Percentiles rank a stretch among this genome's conserved stretches.
Evolutionary conservation across 2,329 filamentous ascomycete genomes (phyloP).

Genomic region (Colletotrichum kahawae): DNA sequence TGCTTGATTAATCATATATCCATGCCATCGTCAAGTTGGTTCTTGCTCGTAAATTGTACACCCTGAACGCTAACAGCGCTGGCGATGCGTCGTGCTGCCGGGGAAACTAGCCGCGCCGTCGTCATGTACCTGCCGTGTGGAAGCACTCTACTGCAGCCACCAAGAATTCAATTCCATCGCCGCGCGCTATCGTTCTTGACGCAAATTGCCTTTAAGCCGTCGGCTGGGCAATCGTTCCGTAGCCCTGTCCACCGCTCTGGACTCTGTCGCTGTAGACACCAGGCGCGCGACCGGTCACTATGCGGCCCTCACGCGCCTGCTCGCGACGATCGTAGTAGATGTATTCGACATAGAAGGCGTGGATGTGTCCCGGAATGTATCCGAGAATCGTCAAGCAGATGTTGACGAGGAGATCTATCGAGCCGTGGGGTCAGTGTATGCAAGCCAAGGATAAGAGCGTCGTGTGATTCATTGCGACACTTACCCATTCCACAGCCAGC

Average conservation of each 20-base stretch:
- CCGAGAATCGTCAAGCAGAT: constrained; percentile 70
- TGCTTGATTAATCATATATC: background rate
- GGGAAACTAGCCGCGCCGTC: background rate
- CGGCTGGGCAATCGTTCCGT: constrained; percentile 49
- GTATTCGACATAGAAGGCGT: constrained; percentile 84
- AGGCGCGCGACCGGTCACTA: constrained; percentile 60
- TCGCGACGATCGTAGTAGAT: constrained; percentile 80
- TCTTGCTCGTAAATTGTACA: background rate
- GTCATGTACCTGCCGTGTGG: background rate
- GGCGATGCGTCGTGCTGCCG: background rate
- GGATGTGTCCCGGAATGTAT: constrained; percentile 79
- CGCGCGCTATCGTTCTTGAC: background rate
- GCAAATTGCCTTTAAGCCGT: background rate
- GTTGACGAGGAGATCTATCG: constrained; percentile 67
- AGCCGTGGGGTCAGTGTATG: background rate
- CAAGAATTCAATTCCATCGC: background rate
- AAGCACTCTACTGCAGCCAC: background rate
- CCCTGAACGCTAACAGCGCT: background rate
- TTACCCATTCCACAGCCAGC: constrained; percentile 66
- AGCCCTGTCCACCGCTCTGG: constrained; percentile 70
- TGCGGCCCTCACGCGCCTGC: constrained; percentile 62
- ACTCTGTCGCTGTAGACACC: constrained; percentile 76
- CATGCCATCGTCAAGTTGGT: background rate
- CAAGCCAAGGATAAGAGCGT: background rate
- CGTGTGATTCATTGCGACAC: constrained; percentile 18